Conservation (phyloP, 306 rosid genomes). For the Alnus rubra region DNA sequence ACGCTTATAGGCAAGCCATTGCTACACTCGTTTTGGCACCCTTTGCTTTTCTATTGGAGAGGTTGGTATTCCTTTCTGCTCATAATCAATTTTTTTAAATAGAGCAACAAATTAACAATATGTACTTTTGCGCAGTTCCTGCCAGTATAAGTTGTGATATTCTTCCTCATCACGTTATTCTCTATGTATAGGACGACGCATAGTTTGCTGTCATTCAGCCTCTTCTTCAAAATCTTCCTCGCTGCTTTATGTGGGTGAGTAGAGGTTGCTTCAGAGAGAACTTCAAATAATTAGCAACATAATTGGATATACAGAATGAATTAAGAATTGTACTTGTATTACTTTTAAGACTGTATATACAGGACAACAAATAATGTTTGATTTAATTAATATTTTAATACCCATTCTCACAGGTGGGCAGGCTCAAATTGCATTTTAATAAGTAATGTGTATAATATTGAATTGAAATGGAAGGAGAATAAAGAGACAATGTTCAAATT, state of each 20-base stretch:
- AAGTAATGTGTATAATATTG: no score
- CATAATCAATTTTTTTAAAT: background rate
- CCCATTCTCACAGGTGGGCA: no score
- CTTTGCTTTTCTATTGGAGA: background rate
- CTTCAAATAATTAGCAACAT: background rate
- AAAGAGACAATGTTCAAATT: no score
- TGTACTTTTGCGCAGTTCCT: background rate
- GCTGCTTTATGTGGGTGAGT: constrained; percentile 4
- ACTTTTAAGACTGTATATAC: no score
- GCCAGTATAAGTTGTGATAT: background rate
- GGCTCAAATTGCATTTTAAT: no score
- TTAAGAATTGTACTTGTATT: no score
- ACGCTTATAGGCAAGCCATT: constrained; percentile 7
- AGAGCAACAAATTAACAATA: background rate
- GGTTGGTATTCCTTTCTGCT: background rate
- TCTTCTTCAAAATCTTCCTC: constrained; percentile 6
- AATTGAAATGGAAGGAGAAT: no score
- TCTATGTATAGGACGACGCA: background rate
- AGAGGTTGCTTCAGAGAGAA: background rate
- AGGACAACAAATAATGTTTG: no score
- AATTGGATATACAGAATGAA: background rate
- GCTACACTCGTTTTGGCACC: background rate
- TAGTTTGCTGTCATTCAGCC: background rate
- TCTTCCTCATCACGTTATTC: background rate
- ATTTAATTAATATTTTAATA: no score